Conservation (phyloP, 2,329 filamentous ascomycete species). For the Calonectria naviculata region DNA sequence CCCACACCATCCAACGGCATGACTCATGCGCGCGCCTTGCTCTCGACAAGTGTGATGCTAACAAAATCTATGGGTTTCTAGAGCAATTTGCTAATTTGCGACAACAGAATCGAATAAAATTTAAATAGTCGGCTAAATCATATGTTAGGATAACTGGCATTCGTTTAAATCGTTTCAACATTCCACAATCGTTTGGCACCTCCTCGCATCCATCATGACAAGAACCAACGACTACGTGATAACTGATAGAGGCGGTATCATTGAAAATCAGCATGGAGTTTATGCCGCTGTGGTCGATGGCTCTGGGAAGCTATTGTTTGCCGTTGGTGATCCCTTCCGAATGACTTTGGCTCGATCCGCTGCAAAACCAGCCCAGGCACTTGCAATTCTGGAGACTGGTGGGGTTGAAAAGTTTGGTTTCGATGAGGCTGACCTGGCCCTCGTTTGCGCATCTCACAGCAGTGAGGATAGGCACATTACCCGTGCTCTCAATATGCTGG, state of each 20-base stretch:
- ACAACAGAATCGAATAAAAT: no score
- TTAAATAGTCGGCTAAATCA: no score
- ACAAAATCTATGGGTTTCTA: no score
- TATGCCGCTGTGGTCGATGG: constrained; percentile 55
- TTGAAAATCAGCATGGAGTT: constrained; percentile 57
- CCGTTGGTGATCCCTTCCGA: constrained; percentile 53
- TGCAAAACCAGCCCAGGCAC: constrained; percentile 57
- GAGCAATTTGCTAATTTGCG: no score
- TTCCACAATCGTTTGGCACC: neutral
- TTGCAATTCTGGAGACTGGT: constrained; percentile 56
- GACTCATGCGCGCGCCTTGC: no score
- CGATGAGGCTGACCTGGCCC: constrained; percentile 54
- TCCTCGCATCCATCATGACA: neutral
- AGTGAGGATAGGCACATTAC: constrained; percentile 53
- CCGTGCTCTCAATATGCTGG: constrained; percentile 51
- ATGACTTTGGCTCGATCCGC: constrained; percentile 57
- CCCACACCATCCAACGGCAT: no score
- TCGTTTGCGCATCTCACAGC: constrained; percentile 60
- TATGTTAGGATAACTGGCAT: neutral
- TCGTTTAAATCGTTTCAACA: neutral
- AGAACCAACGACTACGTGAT: constrained; percentile 43
- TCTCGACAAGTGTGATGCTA: no score
- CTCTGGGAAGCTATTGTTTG: constrained; percentile 50
- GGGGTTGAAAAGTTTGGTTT: constrained; percentile 49
- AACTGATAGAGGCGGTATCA: constrained; percentile 50